Conservation (phyloP, 208 protist species). For the Acanthamoeba quina region DNA sequence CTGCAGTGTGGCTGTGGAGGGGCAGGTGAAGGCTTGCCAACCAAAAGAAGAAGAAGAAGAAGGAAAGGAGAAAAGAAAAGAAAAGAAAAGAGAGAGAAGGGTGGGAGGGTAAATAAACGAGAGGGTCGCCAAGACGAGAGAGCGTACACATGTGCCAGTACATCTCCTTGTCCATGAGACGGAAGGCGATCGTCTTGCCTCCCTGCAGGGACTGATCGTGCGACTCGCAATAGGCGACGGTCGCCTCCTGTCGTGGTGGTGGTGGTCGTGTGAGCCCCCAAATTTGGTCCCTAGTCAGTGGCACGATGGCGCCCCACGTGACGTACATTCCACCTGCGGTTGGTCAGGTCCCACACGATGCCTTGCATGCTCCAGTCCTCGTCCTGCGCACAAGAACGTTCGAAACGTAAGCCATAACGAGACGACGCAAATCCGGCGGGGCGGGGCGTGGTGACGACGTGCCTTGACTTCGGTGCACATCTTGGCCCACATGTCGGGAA, state of each 20-base stretch:
- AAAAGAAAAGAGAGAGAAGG: background rate
- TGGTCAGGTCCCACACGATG: constrained; percentile 89
- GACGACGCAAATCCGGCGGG: no score
- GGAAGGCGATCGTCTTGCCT: constrained; percentile 95
- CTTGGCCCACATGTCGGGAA: constrained; percentile 94
- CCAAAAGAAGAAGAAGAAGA: background rate
- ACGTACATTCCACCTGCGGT: constrained; percentile 83
- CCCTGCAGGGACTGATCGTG: constrained; percentile 96
- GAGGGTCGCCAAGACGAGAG: background rate
- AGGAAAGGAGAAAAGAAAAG: no score
- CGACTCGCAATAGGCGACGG: constrained; percentile 93
- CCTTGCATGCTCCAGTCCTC: constrained; percentile 91
- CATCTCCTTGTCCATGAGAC: constrained; percentile 96
- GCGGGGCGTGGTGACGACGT: background rate
- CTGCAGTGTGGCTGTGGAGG: constrained; percentile 87
- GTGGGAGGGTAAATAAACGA: background rate
- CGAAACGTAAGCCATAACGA: background rate
- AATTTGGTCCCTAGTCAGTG: no score
- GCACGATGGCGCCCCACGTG: no score
- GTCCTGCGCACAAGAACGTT: constrained; percentile 75
- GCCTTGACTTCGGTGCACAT: constrained; percentile 60
- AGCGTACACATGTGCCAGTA: constrained; percentile 78
- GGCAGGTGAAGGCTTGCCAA: constrained; percentile 43
- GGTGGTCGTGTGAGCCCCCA: no score
- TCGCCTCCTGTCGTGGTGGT: constrained; percentile 84